Conservation (phyloP, 2,329 filamentous ascomycete species). For the Phaeomoniella chlamydospora region DNA sequence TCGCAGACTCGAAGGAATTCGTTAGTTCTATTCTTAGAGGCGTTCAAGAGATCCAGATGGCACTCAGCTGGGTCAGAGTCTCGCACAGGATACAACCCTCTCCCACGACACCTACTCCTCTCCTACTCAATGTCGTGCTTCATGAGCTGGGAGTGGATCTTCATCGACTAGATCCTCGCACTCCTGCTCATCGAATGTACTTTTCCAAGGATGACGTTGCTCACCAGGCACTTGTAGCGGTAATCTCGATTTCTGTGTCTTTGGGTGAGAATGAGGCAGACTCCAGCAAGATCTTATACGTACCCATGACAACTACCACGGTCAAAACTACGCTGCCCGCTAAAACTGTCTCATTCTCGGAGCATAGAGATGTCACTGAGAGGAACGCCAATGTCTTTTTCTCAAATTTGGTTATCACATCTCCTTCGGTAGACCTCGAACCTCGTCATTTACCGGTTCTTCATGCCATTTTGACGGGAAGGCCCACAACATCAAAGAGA, state of each 20-base stretch:
- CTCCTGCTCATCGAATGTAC: constrained; percentile 95
- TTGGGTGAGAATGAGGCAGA: constrained; percentile 80
- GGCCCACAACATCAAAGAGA: constrained; percentile 22
- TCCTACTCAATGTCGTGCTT: constrained; percentile 78
- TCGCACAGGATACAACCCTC: constrained; percentile 63
- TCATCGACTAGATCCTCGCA: constrained; percentile 79
- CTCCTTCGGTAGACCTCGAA: constrained; percentile 83
- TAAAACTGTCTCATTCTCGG: constrained; percentile 73
- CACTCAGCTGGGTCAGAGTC: constrained; percentile 77
- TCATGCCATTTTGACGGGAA: constrained; percentile 56
- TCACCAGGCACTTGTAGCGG: constrained; percentile 84
- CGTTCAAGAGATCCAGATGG: constrained; percentile 93
- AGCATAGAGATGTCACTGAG: constrained; percentile 57
- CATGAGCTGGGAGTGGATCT: constrained; percentile 93
- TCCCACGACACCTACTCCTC: constrained; percentile 51
- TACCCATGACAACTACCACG: constrained; percentile 94
- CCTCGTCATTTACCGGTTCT: constrained; percentile 82
- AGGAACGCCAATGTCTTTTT: constrained; percentile 93
- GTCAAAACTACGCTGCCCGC: constrained; percentile 88
- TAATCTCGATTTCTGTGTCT: constrained; percentile 81
- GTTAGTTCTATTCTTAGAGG: constrained; percentile 78
- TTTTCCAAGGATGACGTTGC: constrained; percentile 86
- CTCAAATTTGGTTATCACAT: constrained; percentile 90
- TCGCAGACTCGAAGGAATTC: constrained; percentile 88
- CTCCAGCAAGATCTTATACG: constrained; percentile 75